Evolutionary conservation across 495 filamentous ascomycete species (phyloP), one percentile per base, ranked within the genome.

Genomic region (Alectoria sarmentosa): DNA sequence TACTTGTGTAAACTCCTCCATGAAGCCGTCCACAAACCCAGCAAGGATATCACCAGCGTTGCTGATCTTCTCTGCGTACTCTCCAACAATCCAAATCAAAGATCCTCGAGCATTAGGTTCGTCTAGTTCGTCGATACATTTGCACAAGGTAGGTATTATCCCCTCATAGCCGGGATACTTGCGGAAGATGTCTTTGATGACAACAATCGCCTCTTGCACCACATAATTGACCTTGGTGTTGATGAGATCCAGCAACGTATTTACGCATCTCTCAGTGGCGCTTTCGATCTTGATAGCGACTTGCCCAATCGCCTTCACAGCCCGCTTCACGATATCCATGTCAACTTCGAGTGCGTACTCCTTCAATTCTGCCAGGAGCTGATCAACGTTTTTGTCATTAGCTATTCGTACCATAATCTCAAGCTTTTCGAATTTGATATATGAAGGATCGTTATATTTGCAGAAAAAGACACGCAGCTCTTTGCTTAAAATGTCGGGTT

Each of bases 321-420:
- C 93, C 65, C 92, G 84, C 65, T 91, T 87, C 62, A 97, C 94
- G 71, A 98, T 98, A 73, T 98, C 95, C 92, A 98, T 97, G 73
- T 98, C 94, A 34, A 98, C 92, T 77, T 98, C 94, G 69, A 97
- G 82, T 44, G 95, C 92, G 73, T 98, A 98, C 70, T 98, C 94
- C 76, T 95, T 97, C 69, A 98, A 73, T 74, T 98, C 94, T 19
- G 91, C 87, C 21, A 98, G 77, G 58, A 98, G 83, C 72, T 98
- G 95, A 67, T 98, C 94, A 49, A 94, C 90, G 70, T 98, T 98
- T 72, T 89, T 90, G 65, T 96, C 91, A 76, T 96, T 98, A 58
- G 94, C 92, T 85, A 98, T 98, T 75, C 95, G 88, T 21, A 98
- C 92, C 94, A 98, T 98, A 64, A 98, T 98, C 71, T 98, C 94